Evolutionary conservation across 495 filamentous ascomycete species (phyloP).

Genomic region (Aspergillus olivimuriae): DNA sequence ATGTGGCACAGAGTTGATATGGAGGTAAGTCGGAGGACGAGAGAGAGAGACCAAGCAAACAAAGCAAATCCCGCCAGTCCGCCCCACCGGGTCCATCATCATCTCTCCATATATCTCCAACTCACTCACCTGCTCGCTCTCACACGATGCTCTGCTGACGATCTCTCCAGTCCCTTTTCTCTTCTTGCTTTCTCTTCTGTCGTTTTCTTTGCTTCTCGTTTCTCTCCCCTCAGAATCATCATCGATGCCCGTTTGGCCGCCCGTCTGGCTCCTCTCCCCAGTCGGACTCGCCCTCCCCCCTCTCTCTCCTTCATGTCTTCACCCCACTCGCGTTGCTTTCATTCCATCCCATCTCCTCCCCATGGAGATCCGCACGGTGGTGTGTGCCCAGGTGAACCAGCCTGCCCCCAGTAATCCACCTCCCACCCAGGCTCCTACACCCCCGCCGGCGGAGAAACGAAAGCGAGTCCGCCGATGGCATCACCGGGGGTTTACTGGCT

Average conservation of each 20-base stretch:
- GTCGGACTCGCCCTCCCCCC: slow-evolving; percentile 4
- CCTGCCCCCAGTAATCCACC: slow-evolving; percentile 12
- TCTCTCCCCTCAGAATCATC: background rate
- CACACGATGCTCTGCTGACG: too few relatives aligned
- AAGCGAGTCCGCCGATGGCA: slow-evolving; percentile 39
- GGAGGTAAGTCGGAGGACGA: too few relatives aligned
- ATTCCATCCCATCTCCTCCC: slow-evolving; percentile 9
- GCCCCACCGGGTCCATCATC: slow-evolving; percentile 3
- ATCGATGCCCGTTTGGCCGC: background rate
- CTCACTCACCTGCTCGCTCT: too few relatives aligned
- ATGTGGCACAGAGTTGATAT: too few relatives aligned
- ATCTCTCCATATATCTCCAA: too few relatives aligned
- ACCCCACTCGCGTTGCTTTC: slow-evolving; percentile 7
- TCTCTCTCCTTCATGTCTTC: slow-evolving; percentile 20
- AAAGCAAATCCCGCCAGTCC: background rate
- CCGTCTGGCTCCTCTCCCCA: background rate
- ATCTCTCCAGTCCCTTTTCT: background rate
- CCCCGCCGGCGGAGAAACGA: slow-evolving; percentile 24
- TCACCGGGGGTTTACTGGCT: slow-evolving; percentile 36
- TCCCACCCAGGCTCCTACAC: slow-evolving; percentile 6
- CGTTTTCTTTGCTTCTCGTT: slow-evolving; percentile 1
- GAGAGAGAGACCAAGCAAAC: background rate
- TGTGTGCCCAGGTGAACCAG: slow-evolving; percentile 19
- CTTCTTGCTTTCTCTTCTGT: background rate
- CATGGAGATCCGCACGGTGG: slow-evolving; percentile 30